phyloP scores from a whole-genome alignment of 352 stramenopile genomes.

The Pythium aphanidermatum region DNA sequence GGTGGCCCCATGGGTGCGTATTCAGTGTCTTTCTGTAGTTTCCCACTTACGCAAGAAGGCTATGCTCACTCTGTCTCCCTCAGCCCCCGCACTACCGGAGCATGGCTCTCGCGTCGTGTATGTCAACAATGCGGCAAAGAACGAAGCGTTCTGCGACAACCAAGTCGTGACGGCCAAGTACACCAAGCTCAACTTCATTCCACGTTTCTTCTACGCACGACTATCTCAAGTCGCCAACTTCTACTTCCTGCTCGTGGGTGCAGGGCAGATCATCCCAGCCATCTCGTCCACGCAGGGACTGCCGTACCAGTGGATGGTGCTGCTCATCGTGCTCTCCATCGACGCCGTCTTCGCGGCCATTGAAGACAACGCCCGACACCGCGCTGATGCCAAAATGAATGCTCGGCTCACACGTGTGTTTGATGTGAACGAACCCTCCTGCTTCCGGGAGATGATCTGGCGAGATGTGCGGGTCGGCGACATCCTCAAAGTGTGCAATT shows the following conservation, averaged over 20 bases:
- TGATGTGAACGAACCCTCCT: constrained; percentile 28
- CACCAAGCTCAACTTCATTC: constrained; percentile 84
- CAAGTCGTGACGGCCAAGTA: constrained; percentile 82
- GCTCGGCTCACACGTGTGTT: constrained; percentile 57
- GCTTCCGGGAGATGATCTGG: constrained; percentile 57
- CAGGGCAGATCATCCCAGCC: constrained; percentile 76
- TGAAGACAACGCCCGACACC: constrained; percentile 73
- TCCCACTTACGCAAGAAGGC: not conserved
- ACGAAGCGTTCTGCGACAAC: constrained; percentile 75
- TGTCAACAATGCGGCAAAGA: constrained; percentile 59
- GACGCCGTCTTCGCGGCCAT: constrained; percentile 82
- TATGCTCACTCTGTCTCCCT: not conserved
- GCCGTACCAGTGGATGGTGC: constrained; percentile 85
- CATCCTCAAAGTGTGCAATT: constrained; percentile 85
- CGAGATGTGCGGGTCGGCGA: constrained; percentile 64
- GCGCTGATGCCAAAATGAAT: constrained; percentile 81
- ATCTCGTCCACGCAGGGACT: constrained; percentile 84
- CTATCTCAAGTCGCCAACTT: constrained; percentile 86
- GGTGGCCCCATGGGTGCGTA: not conserved
- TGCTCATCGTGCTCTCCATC: constrained; percentile 78
- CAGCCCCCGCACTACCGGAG: constrained; percentile 26
- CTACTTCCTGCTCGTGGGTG: constrained; percentile 87
- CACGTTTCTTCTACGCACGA: constrained; percentile 76
- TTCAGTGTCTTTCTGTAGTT: not conserved
- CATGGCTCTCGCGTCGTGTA: constrained; percentile 57